Percentiles rank a stretch among this genome's conserved stretches.
Conservation (phyloP, 345 rosid genomes). For the Isatis tinctoria region DNA sequence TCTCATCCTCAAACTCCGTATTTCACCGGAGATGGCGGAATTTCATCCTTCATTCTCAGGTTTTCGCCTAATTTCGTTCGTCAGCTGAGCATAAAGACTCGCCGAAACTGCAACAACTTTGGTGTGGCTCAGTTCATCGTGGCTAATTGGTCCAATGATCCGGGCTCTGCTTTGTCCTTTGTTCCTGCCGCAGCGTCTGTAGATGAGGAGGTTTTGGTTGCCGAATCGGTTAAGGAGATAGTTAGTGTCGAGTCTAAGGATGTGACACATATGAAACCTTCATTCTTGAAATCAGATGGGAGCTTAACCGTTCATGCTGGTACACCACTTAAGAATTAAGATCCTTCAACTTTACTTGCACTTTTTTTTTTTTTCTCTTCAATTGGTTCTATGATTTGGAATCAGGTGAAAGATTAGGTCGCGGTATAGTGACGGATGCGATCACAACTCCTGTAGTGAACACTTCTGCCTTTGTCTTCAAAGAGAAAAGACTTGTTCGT, state of each 20-base stretch:
- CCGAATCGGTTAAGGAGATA: neutral
- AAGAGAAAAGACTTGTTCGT: slow-evolving; percentile 60
- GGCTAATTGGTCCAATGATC: neutral
- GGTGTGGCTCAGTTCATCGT: neutral
- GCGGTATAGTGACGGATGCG: too few species aligned
- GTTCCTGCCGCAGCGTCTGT: neutral
- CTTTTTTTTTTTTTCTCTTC: too few species aligned
- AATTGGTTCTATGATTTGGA: too few species aligned
- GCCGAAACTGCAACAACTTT: neutral
- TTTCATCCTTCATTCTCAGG: neutral
- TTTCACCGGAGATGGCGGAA: neutral
- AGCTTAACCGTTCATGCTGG: slow-evolving; percentile 94
- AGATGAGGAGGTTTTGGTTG: neutral
- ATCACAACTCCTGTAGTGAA: too few species aligned
- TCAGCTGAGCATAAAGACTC: neutral
- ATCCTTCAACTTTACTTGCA: too few species aligned
- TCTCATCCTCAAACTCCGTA: neutral
- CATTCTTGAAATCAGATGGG: slow-evolving; percentile 85
- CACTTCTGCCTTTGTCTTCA: too few species aligned
- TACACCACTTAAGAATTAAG: slow-evolving; percentile 4
- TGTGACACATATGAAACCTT: slow-evolving; percentile 10
- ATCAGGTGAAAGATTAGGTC: too few species aligned
- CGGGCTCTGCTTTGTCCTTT: neutral
- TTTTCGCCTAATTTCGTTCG: neutral
- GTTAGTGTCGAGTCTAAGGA: neutral